phyloP scores from a whole-genome alignment of 2,329 filamentous ascomycete species.

The Fusarium pininemorale region DNA sequence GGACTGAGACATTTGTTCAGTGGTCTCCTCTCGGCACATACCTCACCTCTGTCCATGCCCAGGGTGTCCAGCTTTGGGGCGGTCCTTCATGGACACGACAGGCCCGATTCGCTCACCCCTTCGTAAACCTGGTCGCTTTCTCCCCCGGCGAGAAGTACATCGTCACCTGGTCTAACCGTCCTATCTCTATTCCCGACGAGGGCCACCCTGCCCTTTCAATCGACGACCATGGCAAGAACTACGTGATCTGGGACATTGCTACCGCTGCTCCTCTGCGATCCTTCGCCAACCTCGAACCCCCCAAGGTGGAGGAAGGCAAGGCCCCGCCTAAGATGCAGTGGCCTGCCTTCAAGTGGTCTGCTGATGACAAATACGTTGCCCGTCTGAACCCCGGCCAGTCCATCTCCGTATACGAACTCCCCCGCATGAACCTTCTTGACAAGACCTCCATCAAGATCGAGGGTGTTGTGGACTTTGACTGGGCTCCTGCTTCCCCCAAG shows the following conservation, averaged over 20 bases:
- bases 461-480: slow-evolving; percentile 97
- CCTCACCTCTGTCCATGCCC: slow-evolving; percentile 91
- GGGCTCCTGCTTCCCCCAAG: slow-evolving; percentile 84
- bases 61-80: slow-evolving; percentile 98
- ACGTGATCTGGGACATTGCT: slow-evolving; percentile 97
- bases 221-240: slow-evolving; percentile 99
- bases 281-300: slow-evolving; percentile 88
- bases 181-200: slow-evolving; percentile 89
- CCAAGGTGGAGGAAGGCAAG: slow-evolving; percentile 69
- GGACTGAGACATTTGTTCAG: slow-evolving; percentile 98
- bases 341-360: slow-evolving; percentile 99
- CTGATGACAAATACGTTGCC: slow-evolving; percentile 96
- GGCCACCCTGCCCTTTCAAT: slow-evolving; percentile 84
- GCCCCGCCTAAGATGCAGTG: slow-evolving; percentile 86
- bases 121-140: slow-evolving; percentile 95
- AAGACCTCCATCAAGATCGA: slow-evolving; percentile 96
- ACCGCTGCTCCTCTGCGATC: slow-evolving; percentile 90
- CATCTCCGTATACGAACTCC: slow-evolving; percentile 91
- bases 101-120: slow-evolving; percentile 93
- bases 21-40: slow-evolving; percentile 97
- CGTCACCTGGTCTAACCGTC: slow-evolving; percentile 95
- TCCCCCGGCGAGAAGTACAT: slow-evolving; percentile 93
- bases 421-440: slow-evolving; percentile 87
- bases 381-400: slow-evolving; percentile 87
- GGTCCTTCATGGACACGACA: slow-evolving; percentile 89